Conservation (phyloP, 2,329 filamentous ascomycete species). For the Hansfordia pulvinata region DNA sequence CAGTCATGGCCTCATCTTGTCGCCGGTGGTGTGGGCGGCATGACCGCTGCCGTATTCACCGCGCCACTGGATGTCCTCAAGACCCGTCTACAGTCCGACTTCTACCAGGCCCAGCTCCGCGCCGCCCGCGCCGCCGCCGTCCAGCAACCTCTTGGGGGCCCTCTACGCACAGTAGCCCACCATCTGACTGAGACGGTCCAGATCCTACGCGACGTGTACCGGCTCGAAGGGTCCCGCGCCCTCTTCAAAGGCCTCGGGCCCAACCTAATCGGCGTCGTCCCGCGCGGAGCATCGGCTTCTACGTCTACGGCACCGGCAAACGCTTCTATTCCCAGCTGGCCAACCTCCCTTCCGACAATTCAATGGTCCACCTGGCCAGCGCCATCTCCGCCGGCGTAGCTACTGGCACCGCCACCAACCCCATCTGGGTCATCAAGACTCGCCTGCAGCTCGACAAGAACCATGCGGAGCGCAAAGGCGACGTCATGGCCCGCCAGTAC, state of each 20-base stretch:
- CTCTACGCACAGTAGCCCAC: conserved; percentile 50
- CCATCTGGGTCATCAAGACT: conserved; percentile 95
- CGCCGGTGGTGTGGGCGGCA: conserved; percentile 79
- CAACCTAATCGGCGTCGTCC: conserved; percentile 80
- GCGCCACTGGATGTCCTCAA: conserved; percentile 89
- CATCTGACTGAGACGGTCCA: conserved; percentile 79
- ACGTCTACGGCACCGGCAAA: conserved; percentile 86
- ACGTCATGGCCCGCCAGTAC: conserved; percentile 51
- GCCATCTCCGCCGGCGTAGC: conserved; percentile 69
- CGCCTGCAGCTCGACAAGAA: conserved; percentile 85
- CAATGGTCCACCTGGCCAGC: conserved; percentile 66
- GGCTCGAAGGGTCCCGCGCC: conserved; percentile 69
- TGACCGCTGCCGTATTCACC: conserved; percentile 85
- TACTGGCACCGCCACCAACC: conserved; percentile 85
- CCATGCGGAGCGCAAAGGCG: conserved; percentile 46
- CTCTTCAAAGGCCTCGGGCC: conserved; percentile 90
- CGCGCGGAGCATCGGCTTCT: conserved; percentile 86
- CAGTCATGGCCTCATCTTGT: conserved; percentile 90
- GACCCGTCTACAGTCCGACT: conserved; percentile 85
- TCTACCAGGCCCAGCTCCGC: conserved; percentile 75
- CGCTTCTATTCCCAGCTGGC: conserved; percentile 62
- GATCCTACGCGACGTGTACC: conserved; percentile 70
- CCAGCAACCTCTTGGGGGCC: conserved; percentile 37
- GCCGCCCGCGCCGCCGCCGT: conserved; percentile 49
- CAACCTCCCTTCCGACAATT: conserved; percentile 54